phyloP scores from a whole-genome alignment of 176 grass and related monocot species.

The Rhipidocladum racemiflorum region DNA sequence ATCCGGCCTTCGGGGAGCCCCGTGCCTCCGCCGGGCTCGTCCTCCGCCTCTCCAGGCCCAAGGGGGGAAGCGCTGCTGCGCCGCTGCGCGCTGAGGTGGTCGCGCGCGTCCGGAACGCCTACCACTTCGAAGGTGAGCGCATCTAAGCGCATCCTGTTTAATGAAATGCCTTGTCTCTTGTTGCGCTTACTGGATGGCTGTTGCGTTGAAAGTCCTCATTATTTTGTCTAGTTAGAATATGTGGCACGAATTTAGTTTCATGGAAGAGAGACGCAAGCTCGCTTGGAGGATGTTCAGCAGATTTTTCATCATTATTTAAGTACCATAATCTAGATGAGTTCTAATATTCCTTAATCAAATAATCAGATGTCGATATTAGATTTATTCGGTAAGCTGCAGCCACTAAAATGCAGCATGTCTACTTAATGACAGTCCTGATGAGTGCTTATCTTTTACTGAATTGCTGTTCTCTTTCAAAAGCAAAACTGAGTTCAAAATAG shows the following conservation, averaged over 20 bases:
- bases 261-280: background rate
- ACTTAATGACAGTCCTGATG: background rate
- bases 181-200: background rate
- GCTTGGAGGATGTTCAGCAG: background rate
- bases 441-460: background rate
- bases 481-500: constrained; percentile 2
- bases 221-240: background rate
- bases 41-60: constrained; percentile 54
- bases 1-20: constrained; percentile 59
- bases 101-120: constrained; percentile 56
- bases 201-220: background rate
- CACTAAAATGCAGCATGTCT: background rate
- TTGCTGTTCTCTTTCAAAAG: background rate
- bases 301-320: background rate
- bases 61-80: background rate
- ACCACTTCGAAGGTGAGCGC: constrained; percentile 64
- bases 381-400: background rate
- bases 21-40: constrained; percentile 48
- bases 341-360: background rate
- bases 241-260: background rate
- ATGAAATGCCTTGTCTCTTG: constrained; percentile 22
- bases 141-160: background rate
- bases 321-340: background rate
- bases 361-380: background rate
- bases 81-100: constrained; percentile 52